Base-by-base conservation (phyloP, 257 asterid species). In the Schizonepeta tenuifolia region DNA sequence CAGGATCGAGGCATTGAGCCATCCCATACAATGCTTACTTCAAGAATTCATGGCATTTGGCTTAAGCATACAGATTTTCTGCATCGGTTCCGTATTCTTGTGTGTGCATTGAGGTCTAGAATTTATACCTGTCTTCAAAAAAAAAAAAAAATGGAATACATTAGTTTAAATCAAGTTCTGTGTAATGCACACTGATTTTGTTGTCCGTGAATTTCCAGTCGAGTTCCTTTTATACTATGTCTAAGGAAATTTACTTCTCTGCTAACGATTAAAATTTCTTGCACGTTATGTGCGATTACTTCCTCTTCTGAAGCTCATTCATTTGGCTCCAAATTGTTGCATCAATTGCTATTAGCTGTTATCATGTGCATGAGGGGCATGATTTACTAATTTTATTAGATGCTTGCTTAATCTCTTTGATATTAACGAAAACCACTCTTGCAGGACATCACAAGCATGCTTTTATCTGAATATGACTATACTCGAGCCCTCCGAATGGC, bases 401-500 rank as follows among this genome's bases (percentile, higher is more conserved):
- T 74, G 28, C 54, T 66, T 58, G 28, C 53, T 53, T 65, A 31
- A 67, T 64, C 49, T 18, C 20, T 49, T 60, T 71, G 63, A 57
- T 33, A 64, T 65, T 54, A 41, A 26, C 10, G 41, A 64, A 69
- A 61, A 5, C 33, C 64, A 28, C 35, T 64, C 54, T 28, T 63
- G 70, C 80, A 92, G 99, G 92, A 88, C 76, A 74, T 79, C 57
- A 15, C 79, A 22, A 75, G 77, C 66, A 55, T 78, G 31, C 81
- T 85, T 72, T 77, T 85, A 12, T 80, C 89, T 41, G 88, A 87
- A 68, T 93, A 95, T 72, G 97, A 90, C 77, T 92, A 94, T 90
- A 83, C 78, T 20, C 87, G 98, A 70, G 87, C 98, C 46, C 82
- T 89, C 58, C 88, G 97, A 65, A 87, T 95, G 99, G 68, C 87